Percentiles rank a stretch among this genome's conserved stretches.
These are phyloP conservation scores for Circinella minor DNA, from an alignment of 371 early-diverging fungal genomes.

Conservation along the genomic window DNA sequence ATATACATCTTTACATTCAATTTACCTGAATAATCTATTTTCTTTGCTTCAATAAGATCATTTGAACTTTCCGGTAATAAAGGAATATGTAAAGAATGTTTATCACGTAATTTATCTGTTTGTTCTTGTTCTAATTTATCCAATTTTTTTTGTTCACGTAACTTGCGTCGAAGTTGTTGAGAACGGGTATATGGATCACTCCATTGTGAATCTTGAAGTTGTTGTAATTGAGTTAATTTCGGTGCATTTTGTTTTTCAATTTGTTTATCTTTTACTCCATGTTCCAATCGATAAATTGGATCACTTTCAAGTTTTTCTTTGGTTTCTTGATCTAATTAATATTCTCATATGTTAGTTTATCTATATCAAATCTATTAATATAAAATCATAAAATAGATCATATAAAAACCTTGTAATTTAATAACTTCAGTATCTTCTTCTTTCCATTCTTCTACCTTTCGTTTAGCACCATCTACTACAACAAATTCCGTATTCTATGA, in stretches of 20 bases:
- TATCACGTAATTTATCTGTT: constrained; percentile 56
- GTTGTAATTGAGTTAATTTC: constrained; percentile 64
- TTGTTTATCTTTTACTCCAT: constrained; percentile 57
- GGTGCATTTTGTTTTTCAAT: constrained; percentile 57
- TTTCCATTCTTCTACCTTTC: constrained; percentile 77
- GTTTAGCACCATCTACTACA: constrained; percentile 77
- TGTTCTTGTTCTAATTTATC: constrained; percentile 52
- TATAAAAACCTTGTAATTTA: constrained; percentile 43
- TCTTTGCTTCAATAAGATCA: constrained; percentile 48
- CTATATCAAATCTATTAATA: too few relatives aligned
- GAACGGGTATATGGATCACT: constrained; percentile 79
- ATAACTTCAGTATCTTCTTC: constrained; percentile 76
- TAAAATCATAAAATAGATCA: too few relatives aligned
- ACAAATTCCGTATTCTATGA: constrained; percentile 78
- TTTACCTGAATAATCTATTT: constrained; percentile 43
- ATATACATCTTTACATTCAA: too few relatives aligned
- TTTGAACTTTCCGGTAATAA: constrained; percentile 56
- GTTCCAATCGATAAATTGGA: constrained; percentile 76
- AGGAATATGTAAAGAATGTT: constrained; percentile 60
- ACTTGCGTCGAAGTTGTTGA: constrained; percentile 70
- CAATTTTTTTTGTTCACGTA: constrained; percentile 72
- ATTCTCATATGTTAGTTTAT: neutral
- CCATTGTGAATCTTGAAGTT: constrained; percentile 70
- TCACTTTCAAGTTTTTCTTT: constrained; percentile 61
- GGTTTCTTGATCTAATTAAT: constrained; percentile 54